Evolutionary conservation across 2,329 filamentous ascomycete genomes (phyloP), one percentile per base, ranked within the genome.

Genomic region (Aspergillus ochraceus): DNA sequence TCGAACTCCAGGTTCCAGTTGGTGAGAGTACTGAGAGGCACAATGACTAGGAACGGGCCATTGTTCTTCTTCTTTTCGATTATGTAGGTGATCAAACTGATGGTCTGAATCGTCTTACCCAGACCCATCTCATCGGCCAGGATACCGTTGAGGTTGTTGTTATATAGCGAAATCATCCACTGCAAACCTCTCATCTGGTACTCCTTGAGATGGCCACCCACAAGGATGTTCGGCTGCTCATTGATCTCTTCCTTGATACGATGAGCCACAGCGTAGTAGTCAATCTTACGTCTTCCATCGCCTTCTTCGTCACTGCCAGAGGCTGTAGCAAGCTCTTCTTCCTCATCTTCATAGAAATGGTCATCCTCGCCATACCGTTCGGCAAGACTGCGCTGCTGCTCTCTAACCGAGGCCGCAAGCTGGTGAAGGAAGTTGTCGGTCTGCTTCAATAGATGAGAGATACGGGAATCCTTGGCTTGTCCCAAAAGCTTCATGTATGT

Each of bases 101-200:
- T 99, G 49, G 95, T 98, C 78, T 99, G 95, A 69, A 99, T 99
- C 0, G 95, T 99, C 81, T 99, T 99, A 77, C 95, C 95, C 66
- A 99, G 91, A 88, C 95, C 95, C 95, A 99, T 99, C 79, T 99
- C 95, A 71, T 99, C 95, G 60, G 95, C 95, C 70, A 99, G 83
- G 66, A 99, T 98, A 85, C 95, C 95, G 76, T 99, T 99, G 66
- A 99, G 86, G 78, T 97, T 99, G 83, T 99, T 99, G 88, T 99
- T 99, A 85, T 98, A 99, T 14, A 99, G 84, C 14, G 95, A 99
- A 62, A 99, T 89, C 95, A 99, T 99, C 95, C 95, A 99, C 77
- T 99, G 94, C 52, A 99, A 81, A 84, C 95, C 95, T 87, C 97
- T 98, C 78, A 99, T 68, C 79, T 99, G 95, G 78, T 99, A 99